These are phyloP conservation scores for Beauveria bassiana DNA, from an alignment of 2,329 filamentous ascomycete species.

Conservation along the genomic window DNA sequence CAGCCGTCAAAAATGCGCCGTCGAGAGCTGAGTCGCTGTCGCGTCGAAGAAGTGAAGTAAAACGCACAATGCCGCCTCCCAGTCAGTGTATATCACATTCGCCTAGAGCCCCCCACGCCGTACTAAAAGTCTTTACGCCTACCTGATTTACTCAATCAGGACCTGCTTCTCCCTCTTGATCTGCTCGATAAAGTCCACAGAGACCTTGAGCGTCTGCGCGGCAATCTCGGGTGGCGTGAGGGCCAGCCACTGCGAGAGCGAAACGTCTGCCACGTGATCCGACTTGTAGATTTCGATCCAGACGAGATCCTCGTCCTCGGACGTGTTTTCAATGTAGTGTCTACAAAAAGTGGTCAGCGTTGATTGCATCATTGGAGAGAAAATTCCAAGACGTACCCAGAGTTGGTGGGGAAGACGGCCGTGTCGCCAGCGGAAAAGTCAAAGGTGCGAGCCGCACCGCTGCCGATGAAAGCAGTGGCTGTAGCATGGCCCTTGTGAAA, in stretches of 20 bases:
- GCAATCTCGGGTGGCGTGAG: constrained; percentile 57
- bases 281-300: constrained; percentile 66
- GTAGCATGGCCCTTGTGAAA: constrained; percentile 56
- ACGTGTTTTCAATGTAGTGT: constrained; percentile 64
- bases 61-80: not conserved
- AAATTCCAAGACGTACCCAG: constrained; percentile 29
- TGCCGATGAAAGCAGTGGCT: constrained; percentile 59
- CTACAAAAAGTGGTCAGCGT: constrained; percentile 21
- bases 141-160: constrained; percentile 22
- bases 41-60: not conserved
- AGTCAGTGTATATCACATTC: not conserved
- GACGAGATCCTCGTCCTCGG: constrained; percentile 52
- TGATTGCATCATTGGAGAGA: not conserved
- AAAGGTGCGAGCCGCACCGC: constrained; percentile 54
- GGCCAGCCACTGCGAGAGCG: constrained; percentile 61
- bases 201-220: constrained; percentile 51
- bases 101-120: not conserved
- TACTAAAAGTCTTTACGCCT: no score
- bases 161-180: constrained; percentile 59
- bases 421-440: constrained; percentile 62
- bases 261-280: constrained; percentile 58
- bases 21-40: not conserved
- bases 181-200: constrained; percentile 45
- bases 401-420: constrained; percentile 60
- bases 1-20: not conserved